Conservation (phyloP, 2,329 filamentous ascomycete genomes). For the Scytalidium sp. region DNA sequence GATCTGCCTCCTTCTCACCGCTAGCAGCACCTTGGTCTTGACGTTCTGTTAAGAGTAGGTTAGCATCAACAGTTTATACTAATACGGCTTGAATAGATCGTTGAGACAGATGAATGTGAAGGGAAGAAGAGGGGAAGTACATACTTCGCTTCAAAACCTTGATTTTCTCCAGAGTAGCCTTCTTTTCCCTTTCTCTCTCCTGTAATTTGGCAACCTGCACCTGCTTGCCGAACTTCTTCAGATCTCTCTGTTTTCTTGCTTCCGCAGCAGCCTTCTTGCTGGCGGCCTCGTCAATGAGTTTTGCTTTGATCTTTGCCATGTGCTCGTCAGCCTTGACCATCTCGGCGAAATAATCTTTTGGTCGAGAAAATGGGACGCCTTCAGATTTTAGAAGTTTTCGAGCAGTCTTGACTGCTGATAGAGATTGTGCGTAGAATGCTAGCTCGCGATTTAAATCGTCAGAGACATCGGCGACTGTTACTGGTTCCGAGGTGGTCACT, state of each 20-base stretch:
- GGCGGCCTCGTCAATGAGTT: constrained; percentile 87
- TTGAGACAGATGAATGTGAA: background rate
- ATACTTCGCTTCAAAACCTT: constrained; percentile 91
- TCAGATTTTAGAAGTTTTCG: constrained; percentile 77
- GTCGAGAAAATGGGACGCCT: constrained; percentile 80
- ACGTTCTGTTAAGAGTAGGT: constrained; percentile 62
- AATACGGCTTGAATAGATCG: constrained; percentile 9
- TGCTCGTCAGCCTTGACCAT: constrained; percentile 99
- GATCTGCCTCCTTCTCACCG: constrained; percentile 74
- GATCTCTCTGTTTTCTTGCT: constrained; percentile 84
- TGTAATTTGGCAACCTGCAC: constrained; percentile 95
- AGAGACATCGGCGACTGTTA: constrained; percentile 77
- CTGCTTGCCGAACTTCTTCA: constrained; percentile 99
- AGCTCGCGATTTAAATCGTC: constrained; percentile 92
- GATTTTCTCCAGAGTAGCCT: constrained; percentile 92
- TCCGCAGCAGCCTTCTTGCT: constrained; percentile 90
- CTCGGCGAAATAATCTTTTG: constrained; percentile 95
- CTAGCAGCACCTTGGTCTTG: constrained; percentile 59
- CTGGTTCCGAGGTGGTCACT: constrained; percentile 64
- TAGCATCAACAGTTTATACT: constrained; percentile 12
- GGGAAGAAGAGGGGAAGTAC: constrained; percentile 33
- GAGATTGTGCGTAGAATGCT: constrained; percentile 86
- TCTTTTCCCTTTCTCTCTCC: constrained; percentile 89
- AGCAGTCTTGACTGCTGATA: constrained; percentile 72
- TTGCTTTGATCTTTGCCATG: constrained; percentile 95